Conservation (phyloP, 148 eudicot genomes). For the Rhododendron williamsianum region DNA sequence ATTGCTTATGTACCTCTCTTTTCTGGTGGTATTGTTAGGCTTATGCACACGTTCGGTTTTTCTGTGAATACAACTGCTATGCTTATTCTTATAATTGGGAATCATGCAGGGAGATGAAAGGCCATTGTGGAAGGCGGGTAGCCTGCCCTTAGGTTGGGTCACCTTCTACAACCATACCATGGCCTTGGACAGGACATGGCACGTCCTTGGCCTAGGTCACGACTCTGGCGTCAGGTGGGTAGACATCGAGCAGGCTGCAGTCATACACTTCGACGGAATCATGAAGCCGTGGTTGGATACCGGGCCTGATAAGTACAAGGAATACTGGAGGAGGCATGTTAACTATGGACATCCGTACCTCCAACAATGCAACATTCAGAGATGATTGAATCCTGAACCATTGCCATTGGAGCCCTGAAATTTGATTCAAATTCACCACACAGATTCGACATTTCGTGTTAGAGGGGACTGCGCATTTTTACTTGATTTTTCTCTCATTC, state of each 20-base stretch:
- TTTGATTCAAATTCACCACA: background rate
- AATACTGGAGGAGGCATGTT: conserved; percentile 61
- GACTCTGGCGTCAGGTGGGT: conserved; percentile 41
- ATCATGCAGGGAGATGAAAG: conserved; percentile 57
- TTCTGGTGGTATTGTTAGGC: background rate
- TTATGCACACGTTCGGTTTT: background rate
- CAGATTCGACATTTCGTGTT: background rate
- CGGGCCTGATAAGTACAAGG: conserved; percentile 64
- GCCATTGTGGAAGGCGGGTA: conserved; percentile 69
- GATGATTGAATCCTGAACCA: conserved; percentile 22
- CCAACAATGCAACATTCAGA: conserved; percentile 84
- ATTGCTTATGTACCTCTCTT: background rate
- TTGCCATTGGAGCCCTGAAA: background rate
- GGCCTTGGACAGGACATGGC: conserved; percentile 64
- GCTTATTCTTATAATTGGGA: background rate
- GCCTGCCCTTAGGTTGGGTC: conserved; percentile 86
- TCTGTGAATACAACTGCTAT: background rate
- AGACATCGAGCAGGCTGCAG: conserved; percentile 65
- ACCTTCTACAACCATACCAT: conserved; percentile 75
- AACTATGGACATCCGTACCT: conserved; percentile 59
- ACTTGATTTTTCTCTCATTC: conserved; percentile 19
- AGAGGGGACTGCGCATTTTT: background rate
- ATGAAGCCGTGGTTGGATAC: conserved; percentile 96
- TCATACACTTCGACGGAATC: conserved; percentile 83
- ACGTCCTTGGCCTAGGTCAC: conserved; percentile 75